Base-by-base conservation (phyloP, 192 early-diverging fungal genomes). In the Paraglomus brasilianum region DNA sequence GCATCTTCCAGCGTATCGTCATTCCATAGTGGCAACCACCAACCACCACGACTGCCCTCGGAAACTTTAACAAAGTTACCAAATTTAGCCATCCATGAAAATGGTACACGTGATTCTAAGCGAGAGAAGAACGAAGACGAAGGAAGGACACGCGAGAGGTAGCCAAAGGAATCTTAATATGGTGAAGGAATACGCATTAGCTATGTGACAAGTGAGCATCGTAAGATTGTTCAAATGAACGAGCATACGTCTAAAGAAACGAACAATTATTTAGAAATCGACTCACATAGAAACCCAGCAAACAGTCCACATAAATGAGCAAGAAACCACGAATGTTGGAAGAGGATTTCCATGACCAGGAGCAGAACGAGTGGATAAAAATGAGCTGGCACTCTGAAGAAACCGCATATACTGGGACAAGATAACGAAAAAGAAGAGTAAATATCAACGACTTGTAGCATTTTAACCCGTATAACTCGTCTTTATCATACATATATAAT, bases 291-390 rank as follows among this genome's bases (percentile, higher is more conserved):
- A 65, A 49, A 72, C 43, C 70, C 70, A n/a, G 48, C 19, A 30
- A 62, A 36, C 43, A 72, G 40, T 1, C 60, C 62, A 50, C 57
- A 72, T 40, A 72, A 9, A 41, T 72, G 62, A 39, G 61, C 42
- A 7, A 45, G 30, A 15, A 72, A 65, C 60, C 60, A 72, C n/a
- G 19, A 8, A n/a, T 10, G 41, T 9, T 13, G 48, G 21, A 72
- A 64, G 8, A 72, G 38, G 9, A 62, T 64, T 53, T 72, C 70
- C 50, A 72, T 51, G 24, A 72, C 21, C 5, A 72, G 46, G 13
- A 72, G 47, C 10, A 72, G 47, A 7, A 72, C 60, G 47, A 72
- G 5, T 36, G 70, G 70, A 65, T 72, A 72, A 53, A 72, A 64
- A 55, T 64, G 63, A 36, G 70, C 43, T 1, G 70, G 70, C n/a